Percentiles rank a stretch among this genome's conserved stretches.
phyloP scores from a whole-genome alignment of 345 rosid genomes.

The Kandelia obovata region DNA sequence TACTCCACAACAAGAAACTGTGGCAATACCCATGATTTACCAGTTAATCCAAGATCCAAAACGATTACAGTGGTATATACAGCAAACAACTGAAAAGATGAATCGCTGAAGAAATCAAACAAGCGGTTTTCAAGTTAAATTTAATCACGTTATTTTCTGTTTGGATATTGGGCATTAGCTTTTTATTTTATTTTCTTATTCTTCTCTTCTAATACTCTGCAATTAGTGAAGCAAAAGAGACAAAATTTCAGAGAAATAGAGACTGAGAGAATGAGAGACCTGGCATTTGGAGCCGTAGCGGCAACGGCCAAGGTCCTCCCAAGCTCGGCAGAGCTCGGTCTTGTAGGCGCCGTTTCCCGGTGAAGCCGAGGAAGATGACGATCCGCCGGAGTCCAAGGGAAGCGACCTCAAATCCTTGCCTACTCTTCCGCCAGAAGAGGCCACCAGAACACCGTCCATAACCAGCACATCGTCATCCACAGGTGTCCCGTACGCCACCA shows the following conservation, averaged over 20 bases:
- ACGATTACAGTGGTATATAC: no score
- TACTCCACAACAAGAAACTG: no score
- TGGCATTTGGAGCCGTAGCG: constrained; percentile 37
- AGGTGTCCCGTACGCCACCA: constrained; percentile 5
- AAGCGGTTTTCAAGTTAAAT: neutral
- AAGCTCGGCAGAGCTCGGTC: constrained; percentile 28
- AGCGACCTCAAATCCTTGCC: constrained; percentile 14
- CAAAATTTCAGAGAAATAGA: neutral
- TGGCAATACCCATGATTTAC: no score
- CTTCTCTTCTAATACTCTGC: neutral
- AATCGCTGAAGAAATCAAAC: neutral
- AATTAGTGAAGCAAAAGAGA: neutral
- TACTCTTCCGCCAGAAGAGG: constrained; percentile 16
- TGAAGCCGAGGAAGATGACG: constrained; percentile 17
- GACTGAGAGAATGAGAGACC: constrained; percentile 29
- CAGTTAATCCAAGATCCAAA: no score
- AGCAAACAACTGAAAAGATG: no score
- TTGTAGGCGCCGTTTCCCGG: constrained; percentile 16
- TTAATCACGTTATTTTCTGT: no score
- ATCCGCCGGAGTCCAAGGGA: constrained; percentile 15
- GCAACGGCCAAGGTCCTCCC: constrained; percentile 36
- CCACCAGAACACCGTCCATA: constrained; percentile 58
- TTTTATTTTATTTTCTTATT: no score
- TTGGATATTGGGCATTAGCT: no score
- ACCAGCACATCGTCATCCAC: constrained; percentile 51